A percentile compares a stretch with the other conserved stretches of the same genome.
These are phyloP conservation scores for Ploettnerulaceae sp. DNA, from an alignment of 2,329 filamentous ascomycete species.

Conservation along the genomic window DNA sequence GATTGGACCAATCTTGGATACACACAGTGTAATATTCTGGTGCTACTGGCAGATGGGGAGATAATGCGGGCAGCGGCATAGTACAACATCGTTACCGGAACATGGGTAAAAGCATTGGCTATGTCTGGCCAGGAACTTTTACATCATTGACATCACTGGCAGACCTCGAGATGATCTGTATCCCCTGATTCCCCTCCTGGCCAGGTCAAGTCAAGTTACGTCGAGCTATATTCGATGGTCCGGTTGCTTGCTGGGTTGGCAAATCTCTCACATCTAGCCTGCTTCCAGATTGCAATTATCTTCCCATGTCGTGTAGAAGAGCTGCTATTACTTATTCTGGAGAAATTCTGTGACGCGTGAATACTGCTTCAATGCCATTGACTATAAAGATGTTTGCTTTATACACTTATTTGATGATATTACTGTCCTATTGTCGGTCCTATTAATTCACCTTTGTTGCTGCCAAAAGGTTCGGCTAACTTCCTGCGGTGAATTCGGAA, in stretches of 20 bases:
- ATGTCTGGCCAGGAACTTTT: background rate
- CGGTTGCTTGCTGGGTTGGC: background rate
- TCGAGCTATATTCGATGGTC: slow-evolving; percentile 1
- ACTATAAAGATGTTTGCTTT: too few relatives aligned
- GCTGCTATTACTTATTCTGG: background rate
- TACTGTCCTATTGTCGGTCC: too few relatives aligned
- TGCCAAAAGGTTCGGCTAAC: too few relatives aligned
- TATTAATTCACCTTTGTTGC: too few relatives aligned
- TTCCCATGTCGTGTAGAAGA: background rate
- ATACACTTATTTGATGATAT: too few relatives aligned
- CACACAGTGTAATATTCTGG: background rate
- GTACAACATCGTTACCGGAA: slow-evolving; percentile 5
- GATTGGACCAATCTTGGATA: background rate
- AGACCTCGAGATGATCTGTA: background rate
- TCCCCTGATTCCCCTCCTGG: background rate
- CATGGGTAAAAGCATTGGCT: slow-evolving; percentile 4
- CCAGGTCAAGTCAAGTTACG: background rate
- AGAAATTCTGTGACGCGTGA: too few relatives aligned
- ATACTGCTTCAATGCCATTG: too few relatives aligned
- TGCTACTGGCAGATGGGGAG: slow-evolving; percentile 1
- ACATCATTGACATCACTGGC: too few relatives aligned
- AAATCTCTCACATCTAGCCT: slow-evolving; percentile 5
- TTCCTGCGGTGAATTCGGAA: too few relatives aligned
- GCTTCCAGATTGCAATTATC: background rate
- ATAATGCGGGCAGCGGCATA: slow-evolving; percentile 2